A percentile compares a stretch with the other conserved stretches of the same genome.
phyloP scores from a whole-genome alignment of 1,139 yeast genomes.

The Hemisphaericaspora lyxosophila region DNA sequence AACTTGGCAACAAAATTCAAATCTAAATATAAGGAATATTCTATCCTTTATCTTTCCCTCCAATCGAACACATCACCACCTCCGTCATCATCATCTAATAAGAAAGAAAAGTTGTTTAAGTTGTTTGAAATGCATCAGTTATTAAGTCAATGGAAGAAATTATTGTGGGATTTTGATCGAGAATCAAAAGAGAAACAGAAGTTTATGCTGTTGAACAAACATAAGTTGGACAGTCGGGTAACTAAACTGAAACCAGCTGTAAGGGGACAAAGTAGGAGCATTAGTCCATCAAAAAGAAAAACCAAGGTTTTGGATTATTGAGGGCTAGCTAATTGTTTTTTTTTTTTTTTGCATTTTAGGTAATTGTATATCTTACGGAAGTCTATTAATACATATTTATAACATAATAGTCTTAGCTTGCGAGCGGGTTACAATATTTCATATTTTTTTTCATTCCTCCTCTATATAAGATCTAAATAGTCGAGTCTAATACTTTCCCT shows the following conservation, averaged over 20 bases:
- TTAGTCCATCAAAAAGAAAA: slow-evolving; percentile 3
- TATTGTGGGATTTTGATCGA: slow-evolving; percentile 37
- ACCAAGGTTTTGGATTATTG: slow-evolving; percentile 3
- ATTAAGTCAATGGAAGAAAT: slow-evolving; percentile 35
- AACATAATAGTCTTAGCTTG: too few species aligned
- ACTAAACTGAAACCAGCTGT: neutral
- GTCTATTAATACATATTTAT: neutral
- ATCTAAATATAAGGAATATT: slow-evolving; percentile 40
- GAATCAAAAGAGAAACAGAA: slow-evolving; percentile 30
- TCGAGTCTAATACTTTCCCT: too few species aligned
- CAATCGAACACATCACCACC: slow-evolving; percentile 14
- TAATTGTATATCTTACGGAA: neutral
- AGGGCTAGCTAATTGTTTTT: neutral
- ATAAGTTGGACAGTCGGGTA: neutral
- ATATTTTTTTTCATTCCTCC: neutral
- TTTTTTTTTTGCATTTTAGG: neutral
- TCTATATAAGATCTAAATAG: neutral
- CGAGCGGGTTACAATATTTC: too few species aligned
- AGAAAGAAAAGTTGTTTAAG: slow-evolving; percentile 25
- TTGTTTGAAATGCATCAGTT: slow-evolving; percentile 37
- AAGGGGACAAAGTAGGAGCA: slow-evolving; percentile 1
- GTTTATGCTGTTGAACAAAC: slow-evolving; percentile 6
- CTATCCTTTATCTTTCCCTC: slow-evolving; percentile 28
- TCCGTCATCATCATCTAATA: slow-evolving; percentile 14
- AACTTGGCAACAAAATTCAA: slow-evolving; percentile 39